Percentiles rank a stretch among this genome's conserved stretches.
These are phyloP conservation scores for Auriculariales sp. DNA, from an alignment of 768 basidiomycete genomes.

Conservation along the genomic window DNA sequence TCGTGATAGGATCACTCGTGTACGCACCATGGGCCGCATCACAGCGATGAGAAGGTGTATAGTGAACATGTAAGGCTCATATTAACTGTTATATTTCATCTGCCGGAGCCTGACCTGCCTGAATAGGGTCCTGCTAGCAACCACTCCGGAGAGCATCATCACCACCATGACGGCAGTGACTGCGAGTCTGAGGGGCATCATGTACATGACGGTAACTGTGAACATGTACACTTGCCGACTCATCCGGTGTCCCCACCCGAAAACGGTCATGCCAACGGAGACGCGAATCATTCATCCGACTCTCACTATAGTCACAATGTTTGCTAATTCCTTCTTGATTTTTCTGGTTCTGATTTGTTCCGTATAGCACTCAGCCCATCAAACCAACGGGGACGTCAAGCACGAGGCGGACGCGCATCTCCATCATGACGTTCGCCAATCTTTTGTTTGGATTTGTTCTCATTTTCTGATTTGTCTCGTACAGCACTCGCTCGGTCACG, in stretches of 20 bases:
- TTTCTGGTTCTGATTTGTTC: too few species aligned
- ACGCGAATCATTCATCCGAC: constrained; percentile 5
- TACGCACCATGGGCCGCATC: constrained; percentile 14
- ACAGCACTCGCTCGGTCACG: too few species aligned
- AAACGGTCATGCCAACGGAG: constrained; percentile 10
- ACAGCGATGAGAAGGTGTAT: constrained; percentile 12
- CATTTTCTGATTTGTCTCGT: too few species aligned
- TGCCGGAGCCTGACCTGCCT: constrained; percentile 10
- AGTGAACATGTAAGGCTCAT: too few species aligned
- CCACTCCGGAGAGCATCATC: constrained; percentile 6
- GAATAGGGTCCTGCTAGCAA: constrained; percentile 13
- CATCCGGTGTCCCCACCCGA: constrained; percentile 6
- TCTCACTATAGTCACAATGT: constrained; percentile 7
- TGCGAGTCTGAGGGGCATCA: neutral
- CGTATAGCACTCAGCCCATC: too few species aligned
- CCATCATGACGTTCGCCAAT: too few species aligned
- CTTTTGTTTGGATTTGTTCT: too few species aligned
- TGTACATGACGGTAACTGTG: neutral
- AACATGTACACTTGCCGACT: constrained; percentile 2
- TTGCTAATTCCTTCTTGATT: too few species aligned
- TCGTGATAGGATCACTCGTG: constrained; percentile 9
- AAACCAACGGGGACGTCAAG: too few species aligned
- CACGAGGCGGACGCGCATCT: too few species aligned
- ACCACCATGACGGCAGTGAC: neutral
- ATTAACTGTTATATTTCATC: too few species aligned